Percentiles rank a stretch among this genome's conserved stretches.
These are phyloP conservation scores for Spencermartinsiella ligniputridi DNA, from an alignment of 1,139 yeast genomes.

Conservation along the genomic window DNA sequence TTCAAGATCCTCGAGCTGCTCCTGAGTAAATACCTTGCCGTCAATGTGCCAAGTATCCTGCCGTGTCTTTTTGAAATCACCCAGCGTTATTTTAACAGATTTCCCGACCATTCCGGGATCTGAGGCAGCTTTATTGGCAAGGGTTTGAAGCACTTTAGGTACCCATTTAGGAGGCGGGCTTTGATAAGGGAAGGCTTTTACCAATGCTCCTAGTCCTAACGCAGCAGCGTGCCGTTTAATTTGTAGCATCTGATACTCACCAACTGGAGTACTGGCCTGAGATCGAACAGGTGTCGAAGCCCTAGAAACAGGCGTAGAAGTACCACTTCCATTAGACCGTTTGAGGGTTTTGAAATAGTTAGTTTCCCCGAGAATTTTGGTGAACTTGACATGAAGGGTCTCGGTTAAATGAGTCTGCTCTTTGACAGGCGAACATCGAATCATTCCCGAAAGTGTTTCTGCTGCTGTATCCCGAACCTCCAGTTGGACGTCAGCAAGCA, in stretches of 20 bases:
- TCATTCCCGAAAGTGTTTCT: slow-evolving; percentile 70
- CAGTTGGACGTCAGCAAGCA: slow-evolving; percentile 58
- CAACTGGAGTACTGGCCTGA: slow-evolving; percentile 14
- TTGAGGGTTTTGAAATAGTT: slow-evolving; percentile 17
- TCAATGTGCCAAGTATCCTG: slow-evolving; percentile 98
- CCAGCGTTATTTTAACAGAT: slow-evolving; percentile 76
- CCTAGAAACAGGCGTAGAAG: slow-evolving; percentile 17
- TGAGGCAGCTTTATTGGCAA: slow-evolving; percentile 65
- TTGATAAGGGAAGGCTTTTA: slow-evolving; percentile 84
- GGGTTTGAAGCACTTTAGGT: slow-evolving; percentile 63
- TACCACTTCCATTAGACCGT: slow-evolving; percentile 9
- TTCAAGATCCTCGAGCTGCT: slow-evolving; percentile 85
- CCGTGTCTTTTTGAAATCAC: slow-evolving; percentile 85
- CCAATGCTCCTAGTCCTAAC: slow-evolving; percentile 81
- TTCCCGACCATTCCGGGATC: slow-evolving; percentile 76
- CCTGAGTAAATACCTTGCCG: slow-evolving; percentile 65
- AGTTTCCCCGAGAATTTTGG: slow-evolving; percentile 32
- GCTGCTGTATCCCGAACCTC: slow-evolving; percentile 80
- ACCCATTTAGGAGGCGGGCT: slow-evolving; percentile 95
- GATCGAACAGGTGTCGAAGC: slow-evolving; percentile 18
- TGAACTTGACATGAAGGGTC: slow-evolving; percentile 36
- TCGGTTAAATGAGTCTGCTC: slow-evolving; percentile 44
- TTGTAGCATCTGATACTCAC: slow-evolving; percentile 30
- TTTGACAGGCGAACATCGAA: slow-evolving; percentile 66
- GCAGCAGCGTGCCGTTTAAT: slow-evolving; percentile 77